phyloP scores from a whole-genome alignment of 768 basidiomycete species.

The Tricholoma saponaceum region DNA sequence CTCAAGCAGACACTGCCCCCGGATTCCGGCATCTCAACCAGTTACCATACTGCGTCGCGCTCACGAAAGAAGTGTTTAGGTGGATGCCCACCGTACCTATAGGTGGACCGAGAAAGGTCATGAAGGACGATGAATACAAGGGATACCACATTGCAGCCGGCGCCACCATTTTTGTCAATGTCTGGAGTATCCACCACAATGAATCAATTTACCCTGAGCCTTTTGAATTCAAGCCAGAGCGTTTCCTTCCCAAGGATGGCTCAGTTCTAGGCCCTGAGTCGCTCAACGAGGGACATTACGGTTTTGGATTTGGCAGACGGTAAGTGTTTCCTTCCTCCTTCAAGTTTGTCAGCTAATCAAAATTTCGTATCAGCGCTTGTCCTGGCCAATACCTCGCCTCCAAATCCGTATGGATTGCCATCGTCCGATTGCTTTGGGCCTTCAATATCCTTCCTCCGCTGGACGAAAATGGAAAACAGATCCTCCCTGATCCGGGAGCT shows the following conservation, averaged over 20 bases:
- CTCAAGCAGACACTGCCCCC: conserved; percentile 3
- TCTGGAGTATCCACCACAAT: conserved; percentile 6
- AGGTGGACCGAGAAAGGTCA: conserved; percentile 10
- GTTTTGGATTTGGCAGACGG: conserved; percentile 2
- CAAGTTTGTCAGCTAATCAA: neutral
- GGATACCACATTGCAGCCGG: conserved; percentile 1
- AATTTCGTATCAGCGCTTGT: neutral
- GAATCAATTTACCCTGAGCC: neutral
- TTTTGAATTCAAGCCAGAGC: conserved; percentile 1
- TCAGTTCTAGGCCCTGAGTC: neutral
- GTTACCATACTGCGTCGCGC: conserved; percentile 8
- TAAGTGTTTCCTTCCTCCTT: neutral
- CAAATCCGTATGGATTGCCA: conserved; percentile 4
- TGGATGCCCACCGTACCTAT: conserved; percentile 13
- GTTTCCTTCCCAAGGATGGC: neutral
- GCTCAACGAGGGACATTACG: conserved; percentile 1
- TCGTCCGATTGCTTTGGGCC: conserved; percentile 6
- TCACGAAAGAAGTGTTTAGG: conserved; percentile 10
- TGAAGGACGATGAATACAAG: conserved; percentile 16
- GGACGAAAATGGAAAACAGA: neutral
- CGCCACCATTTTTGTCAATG: conserved; percentile 1
- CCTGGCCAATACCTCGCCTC: conserved; percentile 1
- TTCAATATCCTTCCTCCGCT: conserved; percentile 2
- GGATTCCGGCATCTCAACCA: conserved; percentile 7
- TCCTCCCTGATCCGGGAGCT: neutral